phyloP scores from a whole-genome alignment of 2,329 filamentous ascomycete species.

The Botrytis paeoniae region DNA sequence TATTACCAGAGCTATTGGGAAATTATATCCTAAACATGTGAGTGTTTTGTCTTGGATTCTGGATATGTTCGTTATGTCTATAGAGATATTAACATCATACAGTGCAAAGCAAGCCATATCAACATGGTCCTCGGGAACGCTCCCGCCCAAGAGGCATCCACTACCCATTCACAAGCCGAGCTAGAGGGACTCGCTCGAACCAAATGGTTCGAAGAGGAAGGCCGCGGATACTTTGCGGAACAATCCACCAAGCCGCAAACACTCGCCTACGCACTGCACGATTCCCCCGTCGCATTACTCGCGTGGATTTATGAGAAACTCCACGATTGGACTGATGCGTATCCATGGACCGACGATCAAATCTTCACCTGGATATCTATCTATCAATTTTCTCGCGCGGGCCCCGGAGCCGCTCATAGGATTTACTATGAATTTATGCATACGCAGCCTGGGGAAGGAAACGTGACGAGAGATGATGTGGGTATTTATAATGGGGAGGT shows the following conservation, averaged over 20 bases:
- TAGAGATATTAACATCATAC: neutral
- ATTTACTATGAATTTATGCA: constrained; percentile 71
- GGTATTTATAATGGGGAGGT: constrained; percentile 26
- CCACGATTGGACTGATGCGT: constrained; percentile 70
- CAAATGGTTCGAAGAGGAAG: constrained; percentile 25
- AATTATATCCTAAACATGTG: constrained; percentile 51
- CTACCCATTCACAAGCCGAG: constrained; percentile 21
- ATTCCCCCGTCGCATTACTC: constrained; percentile 67
- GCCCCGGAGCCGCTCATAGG: constrained; percentile 61
- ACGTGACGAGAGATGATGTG: constrained; percentile 34
- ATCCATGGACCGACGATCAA: constrained; percentile 74
- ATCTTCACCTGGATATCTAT: constrained; percentile 71
- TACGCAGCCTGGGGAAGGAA: constrained; percentile 29
- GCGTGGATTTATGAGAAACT: constrained; percentile 82
- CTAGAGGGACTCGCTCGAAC: constrained; percentile 24
- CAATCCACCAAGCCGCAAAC: constrained; percentile 60
- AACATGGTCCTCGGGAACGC: constrained; percentile 22
- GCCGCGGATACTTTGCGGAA: constrained; percentile 26
- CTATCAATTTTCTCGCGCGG: constrained; percentile 69
- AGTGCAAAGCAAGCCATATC: constrained; percentile 51
- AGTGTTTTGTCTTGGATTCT: neutral
- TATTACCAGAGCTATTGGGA: constrained; percentile 59
- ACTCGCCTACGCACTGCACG: constrained; percentile 63
- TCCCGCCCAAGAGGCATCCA: neutral
- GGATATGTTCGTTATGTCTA: neutral